Percentiles rank a stretch among this genome's conserved stretches.
Conservation (phyloP, 208 protist species). For the Endotrypanum monterogeii region DNA sequence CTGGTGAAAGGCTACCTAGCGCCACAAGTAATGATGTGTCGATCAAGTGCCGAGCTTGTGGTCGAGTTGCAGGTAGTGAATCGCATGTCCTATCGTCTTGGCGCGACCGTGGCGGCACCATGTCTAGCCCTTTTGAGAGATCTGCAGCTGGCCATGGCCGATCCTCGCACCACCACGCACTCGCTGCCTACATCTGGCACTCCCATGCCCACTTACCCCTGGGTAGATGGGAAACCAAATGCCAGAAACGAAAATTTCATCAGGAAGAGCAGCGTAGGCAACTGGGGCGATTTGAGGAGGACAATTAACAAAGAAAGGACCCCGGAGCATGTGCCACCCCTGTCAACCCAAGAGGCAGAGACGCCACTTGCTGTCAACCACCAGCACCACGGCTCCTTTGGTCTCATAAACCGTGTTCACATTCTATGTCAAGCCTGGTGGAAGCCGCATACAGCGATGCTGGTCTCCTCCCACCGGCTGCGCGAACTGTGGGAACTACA, state of each 20-base stretch:
- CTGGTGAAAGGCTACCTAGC: conserved; percentile 59
- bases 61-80: conserved; percentile 56
- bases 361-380: conserved; percentile 11
- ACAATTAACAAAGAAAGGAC: not conserved
- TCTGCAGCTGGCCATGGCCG: conserved; percentile 32
- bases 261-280: not conserved
- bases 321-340: conserved; percentile 6
- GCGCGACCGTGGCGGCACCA: conserved; percentile 36
- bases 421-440: conserved; percentile 70
- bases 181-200: not conserved
- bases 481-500: conserved; percentile 42
- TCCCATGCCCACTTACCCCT: not conserved
- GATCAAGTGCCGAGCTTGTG: conserved; percentile 30
- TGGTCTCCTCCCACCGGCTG: conserved; percentile 38
- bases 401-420: conserved; percentile 44
- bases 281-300: not conserved
- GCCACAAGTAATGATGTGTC: conserved; percentile 45
- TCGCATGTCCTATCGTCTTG: conserved; percentile 54
- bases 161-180: conserved; percentile 3
- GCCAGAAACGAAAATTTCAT: not conserved
- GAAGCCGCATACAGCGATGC: conserved; percentile 49
- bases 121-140: conserved; percentile 65
- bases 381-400: conserved; percentile 23
- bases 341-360: conserved; percentile 17
- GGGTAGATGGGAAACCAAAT: not conserved